Evolutionary conservation across 768 basidiomycete genomes (phyloP).

Genomic region (Boletus fagicola): DNA sequence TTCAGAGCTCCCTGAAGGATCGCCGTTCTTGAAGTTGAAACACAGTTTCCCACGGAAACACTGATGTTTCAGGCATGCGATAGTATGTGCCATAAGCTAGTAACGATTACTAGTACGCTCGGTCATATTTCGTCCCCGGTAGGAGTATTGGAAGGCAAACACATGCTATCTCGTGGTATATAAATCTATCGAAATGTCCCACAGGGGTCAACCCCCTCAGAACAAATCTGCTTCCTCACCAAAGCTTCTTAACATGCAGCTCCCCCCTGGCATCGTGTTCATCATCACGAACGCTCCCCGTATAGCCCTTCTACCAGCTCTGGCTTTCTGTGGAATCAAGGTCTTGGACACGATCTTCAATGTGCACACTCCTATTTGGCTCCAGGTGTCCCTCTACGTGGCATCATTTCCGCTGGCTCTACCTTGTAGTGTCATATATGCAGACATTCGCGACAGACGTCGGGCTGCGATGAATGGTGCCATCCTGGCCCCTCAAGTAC

Average conservation of each 20-base stretch:
- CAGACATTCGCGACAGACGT: conserved; percentile 13
- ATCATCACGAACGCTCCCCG: conserved; percentile 27
- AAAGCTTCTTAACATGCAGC: conserved; percentile 20
- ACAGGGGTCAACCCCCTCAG: not conserved
- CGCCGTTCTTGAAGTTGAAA: not conserved
- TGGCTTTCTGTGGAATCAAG: conserved; percentile 16
- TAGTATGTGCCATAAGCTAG: not conserved
- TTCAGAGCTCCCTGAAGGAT: not conserved
- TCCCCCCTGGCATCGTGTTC: conserved; percentile 36
- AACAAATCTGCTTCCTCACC: not conserved
- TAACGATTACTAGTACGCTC: too few relatives aligned
- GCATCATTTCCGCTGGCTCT: conserved; percentile 28
- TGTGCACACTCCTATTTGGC: conserved; percentile 15
- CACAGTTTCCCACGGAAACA: not conserved
- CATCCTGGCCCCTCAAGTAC: conserved; percentile 33
- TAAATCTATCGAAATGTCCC: conserved; percentile 1
- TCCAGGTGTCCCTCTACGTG: conserved; percentile 15
- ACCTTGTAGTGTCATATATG: conserved; percentile 11
- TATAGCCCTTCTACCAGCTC: conserved; percentile 17
- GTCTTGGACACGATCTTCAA: conserved; percentile 10
- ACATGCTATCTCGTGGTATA: conserved; percentile 10
- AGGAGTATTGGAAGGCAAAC: not conserved
- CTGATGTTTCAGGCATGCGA: not conserved
- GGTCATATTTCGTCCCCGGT: not conserved
- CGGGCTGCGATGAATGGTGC: conserved; percentile 27